Evolutionary conservation across 352 stramenopile species (phyloP).

Genomic region (Thalassiosira ordinaria): DNA sequence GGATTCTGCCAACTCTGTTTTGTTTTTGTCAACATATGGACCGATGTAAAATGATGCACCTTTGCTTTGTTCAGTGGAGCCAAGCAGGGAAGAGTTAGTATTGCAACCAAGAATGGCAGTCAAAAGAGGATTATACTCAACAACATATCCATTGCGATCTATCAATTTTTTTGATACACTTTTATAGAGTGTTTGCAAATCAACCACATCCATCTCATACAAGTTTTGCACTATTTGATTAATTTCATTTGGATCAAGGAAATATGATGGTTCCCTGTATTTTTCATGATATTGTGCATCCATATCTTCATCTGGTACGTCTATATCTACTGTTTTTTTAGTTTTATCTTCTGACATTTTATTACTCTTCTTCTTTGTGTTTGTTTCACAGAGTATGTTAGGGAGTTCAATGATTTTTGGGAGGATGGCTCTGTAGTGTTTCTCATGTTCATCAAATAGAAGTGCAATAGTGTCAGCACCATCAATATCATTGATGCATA

Average conservation of each 20-base stretch:
- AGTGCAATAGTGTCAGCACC: no score
- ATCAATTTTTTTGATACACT: slow-evolving; percentile 11
- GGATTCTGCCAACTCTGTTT: slow-evolving; percentile 15
- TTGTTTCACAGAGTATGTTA: no score
- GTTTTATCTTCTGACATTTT: no score
- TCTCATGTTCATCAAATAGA: no score
- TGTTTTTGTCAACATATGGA: slow-evolving; percentile 46
- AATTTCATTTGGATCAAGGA: slow-evolving; percentile 21
- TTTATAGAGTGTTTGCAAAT: slow-evolving; percentile 31
- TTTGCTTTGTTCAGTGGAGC: slow-evolving; percentile 43
- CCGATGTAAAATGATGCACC: slow-evolving; percentile 34
- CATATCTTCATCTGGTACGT: no score
- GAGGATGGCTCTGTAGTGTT: no score
- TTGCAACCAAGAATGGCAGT: slow-evolving; percentile 29
- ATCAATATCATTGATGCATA: no score
- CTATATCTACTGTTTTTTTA: background rate
- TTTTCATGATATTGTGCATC: background rate
- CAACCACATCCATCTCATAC: slow-evolving; percentile 11
- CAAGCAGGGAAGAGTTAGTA: slow-evolving; percentile 32
- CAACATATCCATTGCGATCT: slow-evolving; percentile 38
- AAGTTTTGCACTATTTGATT: slow-evolving; percentile 22
- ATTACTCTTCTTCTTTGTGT: no score
- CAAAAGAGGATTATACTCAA: slow-evolving; percentile 38
- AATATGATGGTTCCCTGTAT: background rate
- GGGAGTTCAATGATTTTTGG: no score